Percentiles rank a stretch among this genome's conserved stretches.
Evolutionary conservation across 1,284 basidiomycete genomes (phyloP).

Genomic region (Psilocybe mexicana): DNA sequence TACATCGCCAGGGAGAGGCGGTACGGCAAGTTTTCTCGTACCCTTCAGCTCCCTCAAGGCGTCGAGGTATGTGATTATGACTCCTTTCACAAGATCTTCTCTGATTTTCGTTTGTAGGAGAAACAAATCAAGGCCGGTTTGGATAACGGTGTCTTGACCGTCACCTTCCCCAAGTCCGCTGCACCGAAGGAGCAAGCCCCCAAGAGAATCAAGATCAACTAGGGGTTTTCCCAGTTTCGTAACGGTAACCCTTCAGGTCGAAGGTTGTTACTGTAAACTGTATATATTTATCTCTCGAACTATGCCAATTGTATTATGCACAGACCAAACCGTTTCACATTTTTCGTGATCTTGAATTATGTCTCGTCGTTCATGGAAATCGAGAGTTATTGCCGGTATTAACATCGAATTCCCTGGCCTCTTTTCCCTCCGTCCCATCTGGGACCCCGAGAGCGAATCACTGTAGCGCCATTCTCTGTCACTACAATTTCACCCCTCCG

Average conservation of each 20-base stretch:
- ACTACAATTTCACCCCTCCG: too few relatives aligned
- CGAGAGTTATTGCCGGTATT: too few relatives aligned
- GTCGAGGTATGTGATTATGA: constrained; percentile 29
- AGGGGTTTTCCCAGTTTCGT: neutral
- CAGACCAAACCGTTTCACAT: too few relatives aligned
- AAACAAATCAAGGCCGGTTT: constrained; percentile 9
- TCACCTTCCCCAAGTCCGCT: constrained; percentile 10
- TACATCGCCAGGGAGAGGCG: constrained; percentile 38
- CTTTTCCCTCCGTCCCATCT: too few relatives aligned
- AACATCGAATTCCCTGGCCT: too few relatives aligned
- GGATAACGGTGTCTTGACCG: constrained; percentile 10
- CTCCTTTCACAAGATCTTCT: neutral
- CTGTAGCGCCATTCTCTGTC: too few relatives aligned
- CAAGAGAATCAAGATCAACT: constrained; percentile 9
- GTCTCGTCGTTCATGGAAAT: too few relatives aligned
- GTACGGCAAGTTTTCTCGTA: constrained; percentile 36
- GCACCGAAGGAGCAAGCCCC: constrained; percentile 6
- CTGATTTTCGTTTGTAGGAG: neutral
- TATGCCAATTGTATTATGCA: too few relatives aligned
- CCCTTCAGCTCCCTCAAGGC: constrained; percentile 36
- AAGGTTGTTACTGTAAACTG: neutral
- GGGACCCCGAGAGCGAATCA: too few relatives aligned
- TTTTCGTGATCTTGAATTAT: too few relatives aligned
- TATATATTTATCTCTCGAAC: too few relatives aligned
- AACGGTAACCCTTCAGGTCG: neutral